A percentile compares a stretch with the other conserved stretches of the same genome.
Evolutionary conservation across 2,329 filamentous ascomycete genomes (phyloP).

Genomic region (Fusarium cyanostomum): DNA sequence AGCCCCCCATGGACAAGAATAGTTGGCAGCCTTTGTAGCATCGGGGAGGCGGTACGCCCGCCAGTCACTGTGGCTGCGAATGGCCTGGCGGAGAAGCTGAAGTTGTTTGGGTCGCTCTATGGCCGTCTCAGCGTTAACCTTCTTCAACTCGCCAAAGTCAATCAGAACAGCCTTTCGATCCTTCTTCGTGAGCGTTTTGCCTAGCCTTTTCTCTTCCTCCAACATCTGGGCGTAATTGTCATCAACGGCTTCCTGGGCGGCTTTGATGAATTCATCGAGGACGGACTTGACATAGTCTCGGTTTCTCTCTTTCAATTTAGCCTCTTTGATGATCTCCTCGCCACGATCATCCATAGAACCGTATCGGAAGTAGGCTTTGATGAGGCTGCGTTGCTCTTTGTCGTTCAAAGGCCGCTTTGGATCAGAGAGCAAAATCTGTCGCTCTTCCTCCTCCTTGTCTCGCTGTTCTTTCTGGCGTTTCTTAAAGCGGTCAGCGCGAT

Average conservation of each 20-base stretch:
- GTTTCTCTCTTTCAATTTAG: slow-evolving; percentile 85
- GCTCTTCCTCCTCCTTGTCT: slow-evolving; percentile 74
- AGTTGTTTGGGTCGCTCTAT: slow-evolving; percentile 91
- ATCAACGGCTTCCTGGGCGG: slow-evolving; percentile 68
- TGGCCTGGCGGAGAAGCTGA: slow-evolving; percentile 80
- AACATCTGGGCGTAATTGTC: slow-evolving; percentile 77
- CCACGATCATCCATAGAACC: slow-evolving; percentile 89
- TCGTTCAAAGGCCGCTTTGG: slow-evolving; percentile 90
- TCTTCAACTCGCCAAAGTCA: slow-evolving; percentile 91
- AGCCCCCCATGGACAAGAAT: slow-evolving; percentile 90
- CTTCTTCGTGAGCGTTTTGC: slow-evolving; percentile 91
- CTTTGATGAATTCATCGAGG: slow-evolving; percentile 75
- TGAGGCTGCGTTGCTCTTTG: slow-evolving; percentile 91
- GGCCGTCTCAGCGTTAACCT: slow-evolving; percentile 94
- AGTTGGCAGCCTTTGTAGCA: slow-evolving; percentile 90
- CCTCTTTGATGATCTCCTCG: slow-evolving; percentile 87
- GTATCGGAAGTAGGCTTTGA: slow-evolving; percentile 89
- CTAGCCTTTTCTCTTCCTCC: slow-evolving; percentile 81
- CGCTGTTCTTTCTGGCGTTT: slow-evolving; percentile 71
- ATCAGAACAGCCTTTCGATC: slow-evolving; percentile 97
- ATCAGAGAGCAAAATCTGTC: slow-evolving; percentile 78
- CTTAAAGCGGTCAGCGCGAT: slow-evolving; percentile 73
- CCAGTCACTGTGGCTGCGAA: slow-evolving; percentile 73
- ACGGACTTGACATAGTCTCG: slow-evolving; percentile 79
- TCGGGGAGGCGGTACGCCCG: slow-evolving; percentile 87